These are phyloP conservation scores for Thuja plicata DNA, from an alignment of 83 land plant species.

Conservation along the genomic window DNA sequence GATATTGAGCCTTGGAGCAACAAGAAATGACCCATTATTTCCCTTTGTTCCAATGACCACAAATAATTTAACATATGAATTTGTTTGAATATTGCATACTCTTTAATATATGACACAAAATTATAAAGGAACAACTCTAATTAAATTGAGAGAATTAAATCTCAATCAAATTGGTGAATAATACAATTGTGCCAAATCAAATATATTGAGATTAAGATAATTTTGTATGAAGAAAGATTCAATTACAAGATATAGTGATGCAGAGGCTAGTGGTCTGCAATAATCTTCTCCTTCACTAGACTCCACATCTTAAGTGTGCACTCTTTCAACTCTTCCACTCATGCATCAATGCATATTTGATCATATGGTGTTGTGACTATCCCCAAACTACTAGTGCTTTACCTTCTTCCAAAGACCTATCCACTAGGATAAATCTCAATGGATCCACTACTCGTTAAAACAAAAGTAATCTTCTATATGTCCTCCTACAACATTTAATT, in stretches of 20 bases:
- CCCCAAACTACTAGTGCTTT: too few relatives aligned
- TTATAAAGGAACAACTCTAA: background rate
- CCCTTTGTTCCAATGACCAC: background rate
- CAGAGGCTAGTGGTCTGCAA: too few relatives aligned
- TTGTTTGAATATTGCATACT: background rate
- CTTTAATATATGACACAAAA: background rate
- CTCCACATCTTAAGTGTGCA: too few relatives aligned
- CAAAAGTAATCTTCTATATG: too few relatives aligned
- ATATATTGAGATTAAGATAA: background rate
- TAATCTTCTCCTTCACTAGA: too few relatives aligned
- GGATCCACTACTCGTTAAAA: too few relatives aligned
- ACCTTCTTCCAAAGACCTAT: too few relatives aligned
- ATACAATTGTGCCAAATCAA: background rate
- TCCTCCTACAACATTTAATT: too few relatives aligned
- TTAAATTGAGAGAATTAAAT: background rate
- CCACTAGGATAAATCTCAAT: too few relatives aligned
- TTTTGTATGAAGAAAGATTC: background rate
- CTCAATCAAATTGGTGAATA: background rate
- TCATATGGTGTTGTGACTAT: too few relatives aligned
- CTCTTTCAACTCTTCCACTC: too few relatives aligned
- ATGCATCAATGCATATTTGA: too few relatives aligned
- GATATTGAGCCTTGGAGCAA: background rate
- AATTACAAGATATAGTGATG: background rate
- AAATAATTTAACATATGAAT: background rate
- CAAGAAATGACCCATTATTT: background rate